Base-by-base conservation (phyloP, 306 rosid genomes). In the Amphicarpaea edgeworthii region DNA sequence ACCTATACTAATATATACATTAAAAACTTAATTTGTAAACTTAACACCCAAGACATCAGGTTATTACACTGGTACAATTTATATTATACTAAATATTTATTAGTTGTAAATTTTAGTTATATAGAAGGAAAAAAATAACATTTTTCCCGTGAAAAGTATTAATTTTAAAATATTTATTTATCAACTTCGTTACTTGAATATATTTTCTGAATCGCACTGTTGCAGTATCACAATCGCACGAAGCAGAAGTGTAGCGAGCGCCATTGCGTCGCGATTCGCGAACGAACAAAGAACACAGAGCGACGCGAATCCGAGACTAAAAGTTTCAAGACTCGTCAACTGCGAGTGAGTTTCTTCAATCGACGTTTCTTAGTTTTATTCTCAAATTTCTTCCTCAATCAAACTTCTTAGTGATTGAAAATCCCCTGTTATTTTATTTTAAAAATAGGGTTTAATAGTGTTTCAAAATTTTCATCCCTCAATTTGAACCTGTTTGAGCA, bases 371-470 rank as follows among this genome's bases (percentile, higher is more conserved):
- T 26, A 14, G 12, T 58, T 49, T 26, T 16, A 47, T 72, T 17
- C 73, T 40, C 26, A 5, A 40, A 1, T 64, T 79, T 61, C 10
- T 28, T 42, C 73, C 30, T 64, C 37, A 21, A 42, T 54, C 30
- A 41, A 64, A 21, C 53, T 42, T 17, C 4, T 21, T 37, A 16
- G 26, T 9, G 10, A 20, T 43, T 73, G 2, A 24, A 49, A 67
- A 50, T 10, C 19, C 41, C 43, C 12, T 6, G 16, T 26, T 6
- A 0, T 4, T n/a, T 38, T 15, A 6, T 0, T 64, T 8, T 41
- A 0, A 0, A 43, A 77, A 70, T 65, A 80, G 80, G 77, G 80
- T 68, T 75, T 75, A 80, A 17, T 38, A 24, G 40, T 17, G 49
- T 15, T 14, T 7, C 26, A 16, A 7, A 24, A 12, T 68, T 64